These are phyloP conservation scores for Butyriboletus loyo DNA, from an alignment of 768 basidiomycete species.

Conservation along the genomic window DNA sequence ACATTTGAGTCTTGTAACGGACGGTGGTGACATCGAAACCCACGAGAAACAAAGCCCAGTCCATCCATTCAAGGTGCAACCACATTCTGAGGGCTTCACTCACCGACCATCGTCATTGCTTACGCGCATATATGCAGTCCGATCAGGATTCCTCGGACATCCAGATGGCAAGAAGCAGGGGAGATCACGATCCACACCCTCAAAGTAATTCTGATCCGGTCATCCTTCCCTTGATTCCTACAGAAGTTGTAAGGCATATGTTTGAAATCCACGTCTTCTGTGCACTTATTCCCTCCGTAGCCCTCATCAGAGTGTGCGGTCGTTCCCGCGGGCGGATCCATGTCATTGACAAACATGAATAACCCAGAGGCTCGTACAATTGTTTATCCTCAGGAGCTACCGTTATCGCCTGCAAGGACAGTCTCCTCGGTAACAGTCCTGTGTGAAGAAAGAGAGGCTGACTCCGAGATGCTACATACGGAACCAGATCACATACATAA, in stretches of 20 bases:
- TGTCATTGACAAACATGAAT: neutral
- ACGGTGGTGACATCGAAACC: neutral
- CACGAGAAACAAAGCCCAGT: neutral
- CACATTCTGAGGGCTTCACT: neutral
- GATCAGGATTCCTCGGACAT: neutral
- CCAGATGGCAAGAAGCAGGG: neutral
- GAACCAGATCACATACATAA: neutral
- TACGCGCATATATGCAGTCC: conserved; percentile 23
- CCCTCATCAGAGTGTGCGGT: neutral
- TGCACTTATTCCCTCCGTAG: conserved; percentile 8
- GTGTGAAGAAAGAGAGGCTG: neutral
- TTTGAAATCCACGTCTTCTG: neutral
- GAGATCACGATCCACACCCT: neutral
- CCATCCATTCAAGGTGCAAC: conserved; percentile 5
- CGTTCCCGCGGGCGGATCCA: neutral
- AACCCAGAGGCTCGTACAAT: neutral
- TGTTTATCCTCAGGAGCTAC: neutral
- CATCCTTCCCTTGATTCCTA: neutral
- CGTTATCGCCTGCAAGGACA: neutral
- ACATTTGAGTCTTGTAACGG: neutral
- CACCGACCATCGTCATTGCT: neutral
- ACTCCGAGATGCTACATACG: neutral
- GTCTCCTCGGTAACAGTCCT: neutral
- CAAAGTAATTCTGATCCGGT: neutral
- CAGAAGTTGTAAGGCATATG: conserved; percentile 13